Percentiles rank a stretch among this genome's conserved stretches.
These are phyloP conservation scores for Geotrichum klebahnii DNA, from an alignment of 1,139 yeast species.

Conservation along the genomic window DNA sequence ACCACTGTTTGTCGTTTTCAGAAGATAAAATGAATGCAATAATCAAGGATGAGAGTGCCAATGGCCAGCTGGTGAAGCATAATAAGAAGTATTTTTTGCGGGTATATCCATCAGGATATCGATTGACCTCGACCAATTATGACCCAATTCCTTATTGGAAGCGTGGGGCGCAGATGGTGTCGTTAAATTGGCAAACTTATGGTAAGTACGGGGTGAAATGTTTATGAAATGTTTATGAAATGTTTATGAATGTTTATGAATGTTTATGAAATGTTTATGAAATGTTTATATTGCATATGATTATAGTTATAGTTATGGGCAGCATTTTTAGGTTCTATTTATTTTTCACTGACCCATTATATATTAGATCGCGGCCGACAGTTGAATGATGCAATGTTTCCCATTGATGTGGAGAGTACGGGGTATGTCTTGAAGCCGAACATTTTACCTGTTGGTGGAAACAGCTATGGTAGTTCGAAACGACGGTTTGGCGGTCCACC, in stretches of 20 bases:
- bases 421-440: slow-evolving; percentile 81
- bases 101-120: slow-evolving; percentile 75
- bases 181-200: slow-evolving; percentile 94
- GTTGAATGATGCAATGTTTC: slow-evolving; percentile 79
- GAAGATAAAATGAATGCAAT: slow-evolving; percentile 65
- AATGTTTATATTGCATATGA: too few relatives aligned
- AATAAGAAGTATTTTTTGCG: slow-evolving; percentile 73
- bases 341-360: too few relatives aligned
- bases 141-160: slow-evolving; percentile 77
- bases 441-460: slow-evolving; percentile 22
- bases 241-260: too few relatives aligned
- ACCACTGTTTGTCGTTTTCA: slow-evolving; percentile 82
- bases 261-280: too few relatives aligned
- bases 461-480: slow-evolving; percentile 2
- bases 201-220: too few relatives aligned
- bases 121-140: slow-evolving; percentile 77
- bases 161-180: slow-evolving; percentile 88
- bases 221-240: too few relatives aligned
- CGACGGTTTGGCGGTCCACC: too few relatives aligned
- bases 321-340: too few relatives aligned
- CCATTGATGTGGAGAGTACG: slow-evolving; percentile 46
- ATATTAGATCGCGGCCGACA: slow-evolving; percentile 71
- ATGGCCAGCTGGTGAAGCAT: slow-evolving; percentile 55
- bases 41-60: slow-evolving; percentile 50
- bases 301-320: too few relatives aligned